Percentiles rank a stretch among this genome's conserved stretches.
Conservation (phyloP, 371 early-diverging fungal genomes). For the Mucor plumbeus region DNA sequence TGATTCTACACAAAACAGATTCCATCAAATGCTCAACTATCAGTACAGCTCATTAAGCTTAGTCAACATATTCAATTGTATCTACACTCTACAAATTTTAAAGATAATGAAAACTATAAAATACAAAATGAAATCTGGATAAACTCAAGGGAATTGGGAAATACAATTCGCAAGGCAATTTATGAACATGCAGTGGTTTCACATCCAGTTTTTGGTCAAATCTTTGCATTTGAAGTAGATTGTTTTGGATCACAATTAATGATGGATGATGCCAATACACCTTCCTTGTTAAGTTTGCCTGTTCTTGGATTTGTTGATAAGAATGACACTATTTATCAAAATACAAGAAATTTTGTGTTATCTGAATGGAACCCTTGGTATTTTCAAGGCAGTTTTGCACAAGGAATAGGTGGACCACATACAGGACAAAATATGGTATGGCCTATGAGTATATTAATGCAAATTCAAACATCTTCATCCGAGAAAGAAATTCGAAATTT, state of each 20-base stretch:
- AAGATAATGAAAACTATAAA: background rate
- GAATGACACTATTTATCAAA: slow-evolving; percentile 51
- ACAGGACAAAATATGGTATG: slow-evolving; percentile 46
- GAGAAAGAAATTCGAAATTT: slow-evolving; percentile 43
- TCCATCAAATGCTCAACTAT: slow-evolving; percentile 66
- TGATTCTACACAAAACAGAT: slow-evolving; percentile 30
- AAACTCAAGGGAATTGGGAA: slow-evolving; percentile 34
- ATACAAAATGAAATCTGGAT: slow-evolving; percentile 21
- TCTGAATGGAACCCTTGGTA: slow-evolving; percentile 65
- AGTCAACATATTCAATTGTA: slow-evolving; percentile 17
- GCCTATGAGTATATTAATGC: slow-evolving; percentile 45
- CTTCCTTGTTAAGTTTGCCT: slow-evolving; percentile 63
- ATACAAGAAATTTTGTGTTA: slow-evolving; percentile 57
- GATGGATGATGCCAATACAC: slow-evolving; percentile 74
- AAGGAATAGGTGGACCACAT: slow-evolving; percentile 69
- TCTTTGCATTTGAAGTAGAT: slow-evolving; percentile 72
- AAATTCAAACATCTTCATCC: slow-evolving; percentile 39
- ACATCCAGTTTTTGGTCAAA: slow-evolving; percentile 55
- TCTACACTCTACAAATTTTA: background rate
- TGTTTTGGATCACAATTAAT: slow-evolving; percentile 63
- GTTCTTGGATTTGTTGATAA: slow-evolving; percentile 58
- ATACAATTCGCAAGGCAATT: slow-evolving; percentile 54
- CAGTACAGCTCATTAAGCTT: slow-evolving; percentile 39
- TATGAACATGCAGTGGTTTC: slow-evolving; percentile 47
- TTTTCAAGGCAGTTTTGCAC: slow-evolving; percentile 49